Base-by-base conservation (phyloP, 768 basidiomycete genomes). In the Tricholoma terreum region DNA sequence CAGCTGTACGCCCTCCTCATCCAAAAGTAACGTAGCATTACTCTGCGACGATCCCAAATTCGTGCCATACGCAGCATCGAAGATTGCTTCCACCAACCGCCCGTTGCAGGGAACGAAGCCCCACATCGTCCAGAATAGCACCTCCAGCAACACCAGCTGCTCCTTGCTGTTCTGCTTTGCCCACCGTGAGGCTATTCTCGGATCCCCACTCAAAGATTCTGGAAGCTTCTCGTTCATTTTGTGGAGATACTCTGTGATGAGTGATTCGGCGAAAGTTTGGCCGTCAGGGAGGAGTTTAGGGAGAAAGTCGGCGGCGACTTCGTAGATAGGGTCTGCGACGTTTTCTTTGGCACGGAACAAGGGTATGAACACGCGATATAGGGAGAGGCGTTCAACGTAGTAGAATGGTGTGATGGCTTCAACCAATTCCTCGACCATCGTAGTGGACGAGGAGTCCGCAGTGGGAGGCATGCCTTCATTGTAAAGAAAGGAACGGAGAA, bases 101-200 rank as follows among this genome's bases (percentile, higher is more conserved):
- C 87, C 90, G 35, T 77, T 80, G 63, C 90, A 87, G 0, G 86
- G 71, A 10, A 83, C 81, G 56, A 84, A 86, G 11, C 82, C 84
- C 85, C 89, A 95, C 82, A 94, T 87, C 4, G 85, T 80, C 84
- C 91, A 92, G 71, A 97, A 98, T 45, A 97, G 77, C 33, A 95
- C 83, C 62, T 97, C 92, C 50, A 97, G 74, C 42, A 94, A 67
- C 10, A 86, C 84, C 40, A 93, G 74, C 68, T 96, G 95, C 65
- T 94, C 87, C 64, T 81, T 83, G 31, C 80, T 66, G 64, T 84
- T 87, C 69, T 92, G 87, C 73, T 88, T 90, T 36, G 82, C 87
- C 83, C 86, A 89, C 38, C 73, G 70, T n/a, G 84, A 79, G 9
- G 84, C 85, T 15, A 77, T 75, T 59, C 77, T 79, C 15, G 85